These are phyloP conservation scores for Mycena indigotica DNA, from an alignment of 768 basidiomycete genomes.

Conservation along the genomic window DNA sequence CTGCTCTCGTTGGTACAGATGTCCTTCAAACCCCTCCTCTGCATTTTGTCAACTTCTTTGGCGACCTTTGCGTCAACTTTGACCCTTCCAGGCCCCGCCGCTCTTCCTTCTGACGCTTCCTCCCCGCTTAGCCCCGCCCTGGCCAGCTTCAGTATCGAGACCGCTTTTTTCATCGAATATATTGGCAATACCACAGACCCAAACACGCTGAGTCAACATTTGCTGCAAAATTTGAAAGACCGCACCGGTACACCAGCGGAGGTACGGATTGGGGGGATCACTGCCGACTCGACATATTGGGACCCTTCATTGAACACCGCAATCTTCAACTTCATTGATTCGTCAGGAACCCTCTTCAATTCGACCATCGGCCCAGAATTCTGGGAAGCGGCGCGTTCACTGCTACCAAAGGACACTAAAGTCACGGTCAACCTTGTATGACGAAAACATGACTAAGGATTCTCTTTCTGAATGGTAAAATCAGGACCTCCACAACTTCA, in stretches of 20 bases:
- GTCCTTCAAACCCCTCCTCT: too few species aligned
- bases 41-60: neutral
- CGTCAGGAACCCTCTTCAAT: constrained; percentile 46
- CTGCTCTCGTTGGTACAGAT: too few species aligned
- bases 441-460: neutral
- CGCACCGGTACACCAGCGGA: constrained; percentile 49
- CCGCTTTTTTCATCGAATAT: constrained; percentile 54
- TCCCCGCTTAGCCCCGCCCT: constrained; percentile 45
- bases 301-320: constrained; percentile 40
- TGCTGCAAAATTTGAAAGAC: constrained; percentile 47
- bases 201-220: constrained; percentile 44
- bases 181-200: constrained; percentile 48
- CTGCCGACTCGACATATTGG: constrained; percentile 57
- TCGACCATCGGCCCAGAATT: constrained; percentile 55
- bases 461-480: neutral
- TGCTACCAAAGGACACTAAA: constrained; percentile 49
- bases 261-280: constrained; percentile 56
- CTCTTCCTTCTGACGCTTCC: constrained; percentile 47
- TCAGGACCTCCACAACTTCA: constrained; percentile 45
- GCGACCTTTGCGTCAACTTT: constrained; percentile 23
- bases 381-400: constrained; percentile 45
- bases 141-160: constrained; percentile 58
- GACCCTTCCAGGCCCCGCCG: constrained; percentile 42
- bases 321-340: constrained; percentile 46
- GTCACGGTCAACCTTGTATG: constrained; percentile 48